phyloP scores from a whole-genome alignment of 129 eudicot species.

The Lactuca saligna region DNA sequence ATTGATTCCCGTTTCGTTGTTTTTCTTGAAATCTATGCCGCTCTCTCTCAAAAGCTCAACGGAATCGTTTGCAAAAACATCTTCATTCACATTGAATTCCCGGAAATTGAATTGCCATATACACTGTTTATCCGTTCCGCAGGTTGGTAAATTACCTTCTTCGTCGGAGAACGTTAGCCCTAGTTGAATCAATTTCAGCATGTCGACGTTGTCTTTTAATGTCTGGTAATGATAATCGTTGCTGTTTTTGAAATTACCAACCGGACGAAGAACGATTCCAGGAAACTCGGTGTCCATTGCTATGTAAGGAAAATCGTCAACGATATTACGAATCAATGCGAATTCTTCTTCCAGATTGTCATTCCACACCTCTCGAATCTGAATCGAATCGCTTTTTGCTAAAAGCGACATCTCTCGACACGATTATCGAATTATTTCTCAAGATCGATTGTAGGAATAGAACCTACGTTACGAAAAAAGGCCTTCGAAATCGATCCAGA shows the following conservation, averaged over 20 bases:
- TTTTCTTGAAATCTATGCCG: slow-evolving; percentile 75
- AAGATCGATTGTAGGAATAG: not conserved
- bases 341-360: slow-evolving; percentile 85
- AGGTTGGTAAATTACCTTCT: slow-evolving; percentile 64
- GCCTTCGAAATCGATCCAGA: slow-evolving; percentile 31
- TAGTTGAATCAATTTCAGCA: slow-evolving; percentile 81
- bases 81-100: slow-evolving; percentile 77
- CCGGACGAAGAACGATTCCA: slow-evolving; percentile 73
- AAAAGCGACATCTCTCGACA: slow-evolving; percentile 57
- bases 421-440: slow-evolving; percentile 5
- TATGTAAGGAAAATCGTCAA: slow-evolving; percentile 65
- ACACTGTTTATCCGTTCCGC: slow-evolving; percentile 55
- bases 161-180: slow-evolving; percentile 82
- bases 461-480: not conserved
- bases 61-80: slow-evolving; percentile 76
- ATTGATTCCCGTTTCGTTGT: slow-evolving; percentile 71
- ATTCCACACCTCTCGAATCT: slow-evolving; percentile 81
- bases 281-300: slow-evolving; percentile 97
- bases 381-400: slow-evolving; percentile 68
- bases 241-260: slow-evolving; percentile 68
- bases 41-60: slow-evolving; percentile 77
- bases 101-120: slow-evolving; percentile 92
- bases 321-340: slow-evolving; percentile 58
- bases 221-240: slow-evolving; percentile 78
- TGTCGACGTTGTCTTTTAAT: slow-evolving; percentile 71